Evolutionary conservation across 306 rosid genomes (phyloP), one percentile per base, ranked within the genome.

Genomic region (Quercus berberidifolia): DNA sequence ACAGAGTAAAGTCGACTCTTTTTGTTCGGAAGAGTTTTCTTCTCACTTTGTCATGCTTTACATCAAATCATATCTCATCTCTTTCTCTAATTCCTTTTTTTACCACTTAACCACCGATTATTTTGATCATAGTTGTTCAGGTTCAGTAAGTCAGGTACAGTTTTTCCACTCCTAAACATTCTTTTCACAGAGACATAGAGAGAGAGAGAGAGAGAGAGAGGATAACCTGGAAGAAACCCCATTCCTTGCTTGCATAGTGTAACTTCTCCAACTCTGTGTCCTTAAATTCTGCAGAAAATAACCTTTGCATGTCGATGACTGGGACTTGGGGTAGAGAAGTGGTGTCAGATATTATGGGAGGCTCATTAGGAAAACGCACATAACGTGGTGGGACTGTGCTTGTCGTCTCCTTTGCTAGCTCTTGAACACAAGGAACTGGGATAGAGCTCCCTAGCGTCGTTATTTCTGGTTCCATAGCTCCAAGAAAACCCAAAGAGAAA

Each of bases 141-240:
- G 1, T 26, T 26, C 28, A 26, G 28, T 26, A 26, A 26, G 28
- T 1, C 28, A 26, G 28, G 28, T 26, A 33, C 7, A 5, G 41
- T 33, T 5, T 33, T 33, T 5, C 38, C 38, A 33, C 38, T 33
- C 38, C 38, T 33, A 33, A 33, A 33, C 38, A 33, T 33, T 33
- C 38, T 33, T 33, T 33, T 5, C 38, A 33, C 7, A 28, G 30
- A 26, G 28, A 26, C 2, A 33, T 1, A 33, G 9, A 35, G 41
- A 35, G 41, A 6, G 52, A 46, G 52, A 35, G 43, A 6, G 43
- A 38, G 43, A 38, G 2, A 6, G 52, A 41, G 10, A 46, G 52
- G 52, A 46, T 46, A 58, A 86, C 90, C 88, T 88, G 90, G 30
- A 86, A 88, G 81, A 88, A 89, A 51, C 92, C 90, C 92, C 92